Percentiles rank a stretch among this genome's conserved stretches.
phyloP scores from a whole-genome alignment of 345 rosid species.

The Euphorbia tirucalli region DNA sequence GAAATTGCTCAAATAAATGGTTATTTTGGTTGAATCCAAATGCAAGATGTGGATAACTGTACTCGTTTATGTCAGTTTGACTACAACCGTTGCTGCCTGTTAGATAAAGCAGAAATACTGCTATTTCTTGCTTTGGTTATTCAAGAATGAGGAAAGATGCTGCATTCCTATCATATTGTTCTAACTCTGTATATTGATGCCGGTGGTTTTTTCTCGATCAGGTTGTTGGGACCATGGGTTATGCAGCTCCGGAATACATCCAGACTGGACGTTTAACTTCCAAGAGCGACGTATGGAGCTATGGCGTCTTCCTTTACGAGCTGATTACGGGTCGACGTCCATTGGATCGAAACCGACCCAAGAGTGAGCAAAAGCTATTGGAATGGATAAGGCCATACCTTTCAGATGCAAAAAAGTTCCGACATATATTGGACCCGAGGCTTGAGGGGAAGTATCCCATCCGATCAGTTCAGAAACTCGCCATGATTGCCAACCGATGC shows the following conservation, averaged over 20 bases:
- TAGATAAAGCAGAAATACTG: no score
- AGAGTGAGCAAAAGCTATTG: constrained; percentile 75
- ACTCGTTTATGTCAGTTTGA: no score
- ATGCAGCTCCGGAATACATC: constrained; percentile 87
- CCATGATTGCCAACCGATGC: constrained; percentile 71
- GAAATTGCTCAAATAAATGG: no score
- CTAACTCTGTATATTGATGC: no score
- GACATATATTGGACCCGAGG: constrained; percentile 61
- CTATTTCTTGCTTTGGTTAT: no score
- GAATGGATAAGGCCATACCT: constrained; percentile 81
- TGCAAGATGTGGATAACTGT: no score
- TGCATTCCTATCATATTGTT: no score
- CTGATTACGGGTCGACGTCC: constrained; percentile 89
- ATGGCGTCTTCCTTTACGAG: constrained; percentile 89
- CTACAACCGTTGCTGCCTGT: no score
- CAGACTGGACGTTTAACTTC: constrained; percentile 81
- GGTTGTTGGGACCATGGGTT: constrained; percentile 95
- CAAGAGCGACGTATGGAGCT: constrained; percentile 90
- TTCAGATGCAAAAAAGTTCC: constrained; percentile 56
- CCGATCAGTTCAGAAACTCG: constrained; percentile 58
- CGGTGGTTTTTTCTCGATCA: constrained; percentile 32
- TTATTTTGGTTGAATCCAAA: no score
- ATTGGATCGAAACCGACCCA: constrained; percentile 73
- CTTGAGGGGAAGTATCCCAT: constrained; percentile 49
- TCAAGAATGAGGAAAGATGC: no score